Conservation (phyloP, 768 basidiomycete species). For the Mycena albidolilacea region DNA sequence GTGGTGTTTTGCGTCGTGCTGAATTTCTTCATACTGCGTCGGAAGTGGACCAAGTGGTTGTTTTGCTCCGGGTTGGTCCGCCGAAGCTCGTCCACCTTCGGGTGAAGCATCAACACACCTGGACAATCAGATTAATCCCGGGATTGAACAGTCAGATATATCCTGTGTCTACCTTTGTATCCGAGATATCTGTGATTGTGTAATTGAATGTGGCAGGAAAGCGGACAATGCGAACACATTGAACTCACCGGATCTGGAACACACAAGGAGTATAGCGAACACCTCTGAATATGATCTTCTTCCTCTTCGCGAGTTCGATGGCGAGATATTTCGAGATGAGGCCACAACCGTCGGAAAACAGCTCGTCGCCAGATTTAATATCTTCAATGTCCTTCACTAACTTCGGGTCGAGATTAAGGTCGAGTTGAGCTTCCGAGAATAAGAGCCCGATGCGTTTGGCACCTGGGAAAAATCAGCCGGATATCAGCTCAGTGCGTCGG, state of each 20-base stretch:
- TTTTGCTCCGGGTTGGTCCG: slow-evolving; percentile 43
- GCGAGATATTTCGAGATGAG: slow-evolving; percentile 70
- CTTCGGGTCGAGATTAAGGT: slow-evolving; percentile 66
- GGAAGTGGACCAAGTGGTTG: slow-evolving; percentile 67
- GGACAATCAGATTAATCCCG: neutral
- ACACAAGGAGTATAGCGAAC: slow-evolving; percentile 72
- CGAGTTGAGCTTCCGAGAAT: slow-evolving; percentile 75
- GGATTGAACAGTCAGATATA: neutral
- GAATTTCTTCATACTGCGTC: slow-evolving; percentile 82
- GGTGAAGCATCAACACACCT: slow-evolving; percentile 74
- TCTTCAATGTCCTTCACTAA: slow-evolving; percentile 71
- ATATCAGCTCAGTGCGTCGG: too few relatives aligned
- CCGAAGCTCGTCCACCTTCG: slow-evolving; percentile 60
- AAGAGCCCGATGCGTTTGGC: slow-evolving; percentile 79
- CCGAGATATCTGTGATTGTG: slow-evolving; percentile 67
- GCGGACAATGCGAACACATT: neutral
- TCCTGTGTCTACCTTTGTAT: slow-evolving; percentile 67
- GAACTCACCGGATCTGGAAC: slow-evolving; percentile 71
- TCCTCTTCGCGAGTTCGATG: slow-evolving; percentile 65
- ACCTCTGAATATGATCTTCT: slow-evolving; percentile 69
- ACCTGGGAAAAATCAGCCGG: slow-evolving; percentile 54
- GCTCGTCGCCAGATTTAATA: slow-evolving; percentile 68
- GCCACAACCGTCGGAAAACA: slow-evolving; percentile 81
- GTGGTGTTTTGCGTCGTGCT: slow-evolving; percentile 67
- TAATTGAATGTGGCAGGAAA: neutral